Base-by-base conservation (phyloP, 768 basidiomycete species). In the Coprinopsis strossmayeri region DNA sequence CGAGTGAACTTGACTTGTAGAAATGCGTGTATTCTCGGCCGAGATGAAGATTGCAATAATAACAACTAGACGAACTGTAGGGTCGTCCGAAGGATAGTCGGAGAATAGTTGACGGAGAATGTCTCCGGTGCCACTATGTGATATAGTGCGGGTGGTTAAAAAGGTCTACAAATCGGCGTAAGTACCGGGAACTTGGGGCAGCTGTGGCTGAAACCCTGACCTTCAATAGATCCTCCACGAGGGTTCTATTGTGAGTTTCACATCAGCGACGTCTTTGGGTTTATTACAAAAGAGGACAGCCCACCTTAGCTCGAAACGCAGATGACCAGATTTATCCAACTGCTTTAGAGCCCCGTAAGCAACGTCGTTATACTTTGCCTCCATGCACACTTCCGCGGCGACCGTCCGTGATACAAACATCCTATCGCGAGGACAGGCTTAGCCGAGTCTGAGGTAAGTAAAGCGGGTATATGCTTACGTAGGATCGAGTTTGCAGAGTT, bases 371-470 rank as follows among this genome's bases (percentile, higher is more conserved):
- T 70, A 62, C 64, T 81, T 83, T 15, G 82, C 79, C 62, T 90
- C 87, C 83, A 90, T 87, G 57, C 85, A 86, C 21, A 87, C 76
- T 60, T 90, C 87, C 1, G 81, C 85, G 0, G 86, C 87, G n/a
- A 90, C 84, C 11, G 87, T 88, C 39, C 87, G 80, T 57, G 80
- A 86, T 43, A 89, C 69, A 60, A 87, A 90, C 86, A 90, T 88
- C 42, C 87, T 89, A 18, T 38, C 10, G 35, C 35, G 30, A 32
- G 15, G 30, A 32, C n/a, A n/a, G n/a, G n/a, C n/a, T n/a, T n/a
- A n/a, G 32, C n/a, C 18, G 32, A 3, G 26, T 34, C 12, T 5
- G 20, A 25, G 52, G 21, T 51, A 17, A 25, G 35, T 47, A 24
- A 48, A 53, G 34, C 23, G n/a, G n/a, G n/a, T n/a, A n/a, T n/a